Base-by-base conservation (phyloP, 192 early-diverging fungal genomes). In the Entomortierella parvispora region DNA sequence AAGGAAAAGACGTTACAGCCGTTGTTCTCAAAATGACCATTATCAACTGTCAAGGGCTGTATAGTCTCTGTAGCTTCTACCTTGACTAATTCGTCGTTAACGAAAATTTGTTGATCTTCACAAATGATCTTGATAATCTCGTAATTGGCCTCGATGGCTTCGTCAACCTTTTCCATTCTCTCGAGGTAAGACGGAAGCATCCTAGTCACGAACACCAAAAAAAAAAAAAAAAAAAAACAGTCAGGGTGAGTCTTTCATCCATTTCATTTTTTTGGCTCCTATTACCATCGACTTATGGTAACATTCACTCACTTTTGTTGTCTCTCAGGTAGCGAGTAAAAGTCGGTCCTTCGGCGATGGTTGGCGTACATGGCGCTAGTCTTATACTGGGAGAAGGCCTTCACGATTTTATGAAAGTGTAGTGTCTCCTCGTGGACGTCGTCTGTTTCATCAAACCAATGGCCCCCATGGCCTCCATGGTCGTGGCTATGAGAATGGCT, bases 341-440 rank as follows among this genome's bases (percentile, higher is more conserved):
- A 90, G 65, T 89, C 85, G 10, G 80, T 83, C 46, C 90, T 70
- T 34, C 88, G 81, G 32, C 88, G 86, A 67, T 92, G 88, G 66
- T 88, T 85, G 17, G 81, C 82, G 56, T 86, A 86, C 34, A 89
- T 79, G 4, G 87, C 80, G 45, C 86, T 84, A 22, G 80, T 64
- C 58, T 87, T 87, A 78, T 93, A 93, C 46, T 82, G 83, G 43
- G 87, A 68, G 50, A 90, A 90, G 2, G 89, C 87, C 32, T 69
- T 76, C 42, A 89, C 51, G 20, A 89, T 83, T 61, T 89, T 89
- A 37, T 79, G 80, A 49, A 88, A 84, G 51, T 84, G 83, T 23
- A 67, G 32, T 29, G 71, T 44, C 32, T 86, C 84, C 7, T 71
- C 71, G 33, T 67, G 70, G 10, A 47, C 65, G 7, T 69, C 60